A percentile compares a stretch with the other conserved stretches of the same genome.
These are phyloP conservation scores for Malassezia furfur DNA, from an alignment of 1,284 basidiomycete genomes.

Conservation along the genomic window DNA sequence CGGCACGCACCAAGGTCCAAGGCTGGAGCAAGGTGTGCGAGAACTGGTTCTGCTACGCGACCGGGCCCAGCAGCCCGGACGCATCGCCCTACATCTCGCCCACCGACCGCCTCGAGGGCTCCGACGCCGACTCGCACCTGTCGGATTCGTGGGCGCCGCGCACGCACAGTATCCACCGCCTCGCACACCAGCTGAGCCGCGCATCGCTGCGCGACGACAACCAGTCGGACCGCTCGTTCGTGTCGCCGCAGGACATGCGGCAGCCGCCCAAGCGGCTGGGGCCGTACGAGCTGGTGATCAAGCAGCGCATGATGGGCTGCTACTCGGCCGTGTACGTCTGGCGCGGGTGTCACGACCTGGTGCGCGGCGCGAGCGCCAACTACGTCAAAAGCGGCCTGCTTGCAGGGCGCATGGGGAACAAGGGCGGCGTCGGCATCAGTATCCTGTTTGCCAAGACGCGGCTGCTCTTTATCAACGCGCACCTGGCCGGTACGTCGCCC, in stretches of 20 bases:
- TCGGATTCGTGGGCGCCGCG: neutral
- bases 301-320: slow-evolving; percentile 79
- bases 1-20: neutral
- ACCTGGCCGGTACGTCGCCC: slow-evolving; percentile 56
- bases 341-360: slow-evolving; percentile 31
- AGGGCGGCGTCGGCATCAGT: slow-evolving; percentile 67
- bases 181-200: neutral
- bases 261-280: slow-evolving; percentile 25
- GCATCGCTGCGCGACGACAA: neutral
- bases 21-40: slow-evolving; percentile 49
- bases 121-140: neutral
- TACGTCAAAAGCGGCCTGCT: slow-evolving; percentile 76
- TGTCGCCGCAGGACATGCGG: neutral
- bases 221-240: neutral
- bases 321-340: slow-evolving; percentile 53
- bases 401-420: slow-evolving; percentile 71
- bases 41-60: neutral
- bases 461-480: slow-evolving; percentile 73
- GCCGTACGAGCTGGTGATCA: slow-evolving; percentile 68
- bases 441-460: slow-evolving; percentile 64
- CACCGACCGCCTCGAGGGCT: neutral
- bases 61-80: neutral
- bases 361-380: slow-evolving; percentile 51
- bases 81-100: neutral
- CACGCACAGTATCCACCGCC: neutral